Percentiles rank a stretch among this genome's conserved stretches.
These are phyloP conservation scores for Salix brachista DNA, from an alignment of 345 rosid species.

Conservation along the genomic window DNA sequence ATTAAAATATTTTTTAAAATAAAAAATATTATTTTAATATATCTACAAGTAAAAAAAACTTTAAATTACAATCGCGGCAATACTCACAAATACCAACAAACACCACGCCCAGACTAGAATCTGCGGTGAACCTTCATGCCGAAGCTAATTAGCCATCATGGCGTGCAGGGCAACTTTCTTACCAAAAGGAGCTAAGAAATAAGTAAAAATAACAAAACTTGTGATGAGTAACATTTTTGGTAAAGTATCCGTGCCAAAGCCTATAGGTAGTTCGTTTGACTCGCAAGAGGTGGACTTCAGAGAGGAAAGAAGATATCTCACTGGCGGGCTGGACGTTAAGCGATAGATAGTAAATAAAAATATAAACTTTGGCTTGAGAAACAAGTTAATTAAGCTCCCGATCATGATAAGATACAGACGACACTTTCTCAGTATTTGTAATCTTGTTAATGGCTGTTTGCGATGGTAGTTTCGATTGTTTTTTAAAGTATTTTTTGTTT, in stretches of 20 bases:
- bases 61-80: no score
- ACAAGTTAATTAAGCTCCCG: neutral
- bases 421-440: neutral
- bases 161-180: neutral
- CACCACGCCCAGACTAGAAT: no score
- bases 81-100: no score
- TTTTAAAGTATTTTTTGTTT: rapidly evolving
- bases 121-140: neutral
- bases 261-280: neutral
- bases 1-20: no score
- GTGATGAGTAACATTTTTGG: neutral
- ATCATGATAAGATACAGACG: neutral
- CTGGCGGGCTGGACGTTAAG: neutral
- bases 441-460: neutral
- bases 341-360: neutral
- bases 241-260: neutral
- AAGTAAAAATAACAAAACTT: neutral
- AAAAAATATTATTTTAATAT: no score
- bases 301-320: neutral
- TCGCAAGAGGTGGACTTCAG: neutral
- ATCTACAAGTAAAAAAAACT: no score
- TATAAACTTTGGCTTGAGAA: neutral
- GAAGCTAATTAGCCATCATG: constrained; percentile 5
- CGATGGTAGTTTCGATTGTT: no score
- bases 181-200: neutral